These are phyloP conservation scores for Amanita pseudoporphyria DNA, from an alignment of 768 basidiomycete genomes.

Conservation along the genomic window DNA sequence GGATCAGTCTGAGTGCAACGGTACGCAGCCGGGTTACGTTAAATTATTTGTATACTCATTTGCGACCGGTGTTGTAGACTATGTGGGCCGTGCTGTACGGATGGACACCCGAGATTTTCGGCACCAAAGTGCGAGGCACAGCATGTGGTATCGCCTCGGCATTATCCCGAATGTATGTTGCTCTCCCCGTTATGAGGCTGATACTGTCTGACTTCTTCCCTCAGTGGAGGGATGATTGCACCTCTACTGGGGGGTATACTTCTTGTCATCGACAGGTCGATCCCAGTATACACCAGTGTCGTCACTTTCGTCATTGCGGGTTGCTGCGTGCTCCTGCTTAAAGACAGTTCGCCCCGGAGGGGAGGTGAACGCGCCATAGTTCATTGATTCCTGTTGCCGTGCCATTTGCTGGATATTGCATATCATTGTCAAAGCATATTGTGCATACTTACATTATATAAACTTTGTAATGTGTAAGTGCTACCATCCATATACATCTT, in stretches of 20 bases:
- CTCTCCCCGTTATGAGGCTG: background rate
- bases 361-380: conserved; percentile 16
- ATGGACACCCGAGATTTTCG: conserved; percentile 86
- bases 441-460: too few species aligned
- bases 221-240: conserved; percentile 83
- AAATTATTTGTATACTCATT: background rate
- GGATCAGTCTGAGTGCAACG: conserved; percentile 70
- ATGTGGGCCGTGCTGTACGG: conserved; percentile 90
- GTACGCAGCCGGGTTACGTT: conserved; percentile 23
- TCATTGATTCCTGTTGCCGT: conserved; percentile 17
- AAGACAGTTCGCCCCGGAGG: conserved; percentile 25
- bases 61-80: conserved; percentile 28
- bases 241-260: conserved; percentile 71
- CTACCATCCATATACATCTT: too few species aligned
- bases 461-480: background rate
- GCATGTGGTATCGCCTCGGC: conserved; percentile 86
- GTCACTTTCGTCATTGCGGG: conserved; percentile 56
- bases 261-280: conserved; percentile 52
- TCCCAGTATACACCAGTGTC: conserved; percentile 73
- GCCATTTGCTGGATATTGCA: too few species aligned
- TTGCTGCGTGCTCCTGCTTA: conserved; percentile 49
- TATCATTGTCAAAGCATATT: background rate
- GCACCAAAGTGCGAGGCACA: conserved; percentile 78
- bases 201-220: conserved; percentile 6
- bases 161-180: conserved; percentile 66